Conservation (phyloP, 306 rosid species). For the Begonia loranthoides region DNA sequence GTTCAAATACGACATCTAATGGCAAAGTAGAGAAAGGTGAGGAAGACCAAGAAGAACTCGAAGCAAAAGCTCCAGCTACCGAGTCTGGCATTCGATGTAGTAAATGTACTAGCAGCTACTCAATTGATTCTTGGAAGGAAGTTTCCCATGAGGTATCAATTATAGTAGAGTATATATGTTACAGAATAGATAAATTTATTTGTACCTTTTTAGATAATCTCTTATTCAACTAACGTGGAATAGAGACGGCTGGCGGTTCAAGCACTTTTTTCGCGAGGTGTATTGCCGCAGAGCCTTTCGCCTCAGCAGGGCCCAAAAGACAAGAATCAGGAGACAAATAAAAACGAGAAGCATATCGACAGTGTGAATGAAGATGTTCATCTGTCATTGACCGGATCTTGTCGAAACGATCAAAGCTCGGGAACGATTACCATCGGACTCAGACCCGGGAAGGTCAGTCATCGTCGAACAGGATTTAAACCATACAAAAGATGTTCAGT, state of each 20-base stretch:
- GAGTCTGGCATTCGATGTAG: constrained; percentile 46
- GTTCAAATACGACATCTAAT: not conserved
- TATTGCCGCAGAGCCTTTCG: constrained; percentile 88
- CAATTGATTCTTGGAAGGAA: constrained; percentile 72
- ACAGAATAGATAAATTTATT: not conserved
- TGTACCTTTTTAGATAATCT: not conserved
- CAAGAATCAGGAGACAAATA: constrained; percentile 19
- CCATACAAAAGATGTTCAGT: constrained; percentile 87
- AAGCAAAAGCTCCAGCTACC: constrained; percentile 26
- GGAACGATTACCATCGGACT: constrained; percentile 54
- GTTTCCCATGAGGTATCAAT: constrained; percentile 83
- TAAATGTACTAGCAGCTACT: constrained; percentile 41
- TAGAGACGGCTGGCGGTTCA: constrained; percentile 87
- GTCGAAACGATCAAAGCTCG: constrained; percentile 18
- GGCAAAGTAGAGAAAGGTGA: not conserved
- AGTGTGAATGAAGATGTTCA: constrained; percentile 17
- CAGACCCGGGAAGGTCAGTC: constrained; percentile 49
- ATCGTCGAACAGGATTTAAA: constrained; percentile 76
- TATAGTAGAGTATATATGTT: not conserved
- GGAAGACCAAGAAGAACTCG: constrained; percentile 4
- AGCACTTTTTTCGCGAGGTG: constrained; percentile 79
- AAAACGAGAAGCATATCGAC: constrained; percentile 7
- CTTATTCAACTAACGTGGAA: constrained; percentile 3
- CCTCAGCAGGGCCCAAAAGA: constrained; percentile 38
- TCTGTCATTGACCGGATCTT: constrained; percentile 15